Base-by-base conservation (phyloP, 805 yeast genomes). In the Maudiozyma barnettii region DNA sequence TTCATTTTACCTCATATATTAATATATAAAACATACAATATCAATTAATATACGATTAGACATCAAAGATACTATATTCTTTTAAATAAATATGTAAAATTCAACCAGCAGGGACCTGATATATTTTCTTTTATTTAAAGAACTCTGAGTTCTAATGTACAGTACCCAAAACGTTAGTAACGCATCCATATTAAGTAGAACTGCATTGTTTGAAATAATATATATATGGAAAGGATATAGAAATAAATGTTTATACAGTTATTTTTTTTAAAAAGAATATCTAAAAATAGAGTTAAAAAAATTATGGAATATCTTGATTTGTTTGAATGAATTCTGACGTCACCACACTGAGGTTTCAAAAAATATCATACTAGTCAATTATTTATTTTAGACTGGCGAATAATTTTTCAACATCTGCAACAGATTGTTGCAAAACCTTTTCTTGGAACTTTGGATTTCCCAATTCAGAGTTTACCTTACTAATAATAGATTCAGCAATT, bases 391-490 rank as follows among this genome's bases (percentile, higher is more conserved):
- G 56, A 50, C 64, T 53, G 49, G 81, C 74, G 60, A 88, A 88
- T 69, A 84, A 72, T 70, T 79, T 83, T 80, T 93, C 99, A 61
- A 91, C 77, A 64, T 93, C 98, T 63, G 85, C 76, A 59, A 93
- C 83, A 58, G 97, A 80, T 77, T 93, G 97, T 63, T 81, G 78
- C 70, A 93, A 83, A 48, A 88, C 84, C 70, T 75, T 83, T 58
- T 88, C 95, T 78, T 91, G 97, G 84, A 90, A 88, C 76, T 86
- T 86, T 52, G 95, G 81, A 73, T 84, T 83, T 60, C 75, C 71
- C 59, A 93, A 71, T 72, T 88, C 93, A 69, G 82, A 72, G 76
- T 86, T 81, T 63, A 91, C 93, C 76, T 87, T 89, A 47, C 89
- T 74, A 67, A 89, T 85, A 55, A 93, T 96, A 49, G 89, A 64